These are phyloP conservation scores for Dalbergia cultrata DNA, from an alignment of 306 rosid species.

Conservation along the genomic window DNA sequence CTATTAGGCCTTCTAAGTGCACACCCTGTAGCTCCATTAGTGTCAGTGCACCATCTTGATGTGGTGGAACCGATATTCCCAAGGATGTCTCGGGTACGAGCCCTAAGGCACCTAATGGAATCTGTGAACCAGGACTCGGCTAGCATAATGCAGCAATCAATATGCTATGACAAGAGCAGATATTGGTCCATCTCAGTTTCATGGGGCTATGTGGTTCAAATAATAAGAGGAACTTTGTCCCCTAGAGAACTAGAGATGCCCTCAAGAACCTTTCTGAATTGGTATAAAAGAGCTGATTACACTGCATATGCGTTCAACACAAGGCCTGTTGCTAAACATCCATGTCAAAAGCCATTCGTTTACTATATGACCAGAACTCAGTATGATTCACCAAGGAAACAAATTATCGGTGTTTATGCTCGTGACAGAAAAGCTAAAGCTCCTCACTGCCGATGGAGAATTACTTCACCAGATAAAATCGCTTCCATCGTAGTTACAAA, in stretches of 20 bases:
- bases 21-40: conserved; percentile 84
- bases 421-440: conserved; percentile 40
- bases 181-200: conserved; percentile 88
- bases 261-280: conserved; percentile 81
- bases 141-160: conserved; percentile 91
- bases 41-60: conserved; percentile 85
- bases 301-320: conserved; percentile 95
- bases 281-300: conserved; percentile 82
- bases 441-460: conserved; percentile 74
- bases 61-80: conserved; percentile 91
- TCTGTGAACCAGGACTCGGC: conserved; percentile 69
- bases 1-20: conserved; percentile 82
- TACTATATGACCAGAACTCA: conserved; percentile 58
- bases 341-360: conserved; percentile 81
- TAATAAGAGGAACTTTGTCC: conserved; percentile 74
- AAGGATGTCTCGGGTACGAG: conserved; percentile 55
- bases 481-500: conserved; percentile 68
- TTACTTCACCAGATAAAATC: conserved; percentile 68
- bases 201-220: conserved; percentile 90
- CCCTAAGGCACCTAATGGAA: conserved; percentile 66
- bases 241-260: conserved; percentile 92
- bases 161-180: conserved; percentile 74
- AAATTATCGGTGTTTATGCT: conserved; percentile 53
- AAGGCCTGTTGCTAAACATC: conserved; percentile 80
- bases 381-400: conserved; percentile 52